Evolutionary conservation across 2,329 filamentous ascomycete genomes (phyloP).

Genomic region (Diaporthe sp.): DNA sequence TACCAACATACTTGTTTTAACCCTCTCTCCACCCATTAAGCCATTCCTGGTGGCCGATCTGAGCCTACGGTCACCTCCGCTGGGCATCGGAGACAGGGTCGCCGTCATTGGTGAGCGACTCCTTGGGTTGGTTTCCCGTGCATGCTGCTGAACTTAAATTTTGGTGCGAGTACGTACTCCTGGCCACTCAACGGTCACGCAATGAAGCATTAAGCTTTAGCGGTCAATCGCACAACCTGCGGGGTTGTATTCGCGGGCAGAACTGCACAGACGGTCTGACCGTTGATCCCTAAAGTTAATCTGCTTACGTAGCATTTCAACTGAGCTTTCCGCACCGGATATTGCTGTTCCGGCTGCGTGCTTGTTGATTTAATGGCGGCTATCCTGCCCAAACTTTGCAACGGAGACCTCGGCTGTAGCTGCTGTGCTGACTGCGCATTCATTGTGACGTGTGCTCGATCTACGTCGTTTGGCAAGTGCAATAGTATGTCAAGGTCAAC

Average conservation of each 20-base stretch:
- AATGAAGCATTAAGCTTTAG: background rate
- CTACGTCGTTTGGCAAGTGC: too few species aligned
- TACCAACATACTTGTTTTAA: constrained; percentile 27
- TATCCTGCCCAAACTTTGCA: too few species aligned
- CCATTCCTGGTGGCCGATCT: background rate
- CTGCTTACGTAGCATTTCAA: background rate
- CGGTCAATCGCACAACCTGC: background rate
- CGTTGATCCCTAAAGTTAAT: background rate
- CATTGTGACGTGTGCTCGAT: too few species aligned
- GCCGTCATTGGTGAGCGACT: background rate
- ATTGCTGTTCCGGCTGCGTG: background rate
- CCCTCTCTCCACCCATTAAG: background rate
- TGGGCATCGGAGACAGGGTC: constrained; percentile 1
- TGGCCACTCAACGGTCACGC: background rate
- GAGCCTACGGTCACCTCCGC: background rate
- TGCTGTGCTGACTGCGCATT: background rate
- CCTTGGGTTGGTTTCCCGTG: background rate
- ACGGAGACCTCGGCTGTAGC: background rate
- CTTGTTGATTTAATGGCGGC: background rate
- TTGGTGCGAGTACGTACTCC: background rate
- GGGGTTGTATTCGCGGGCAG: background rate
- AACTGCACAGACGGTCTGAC: background rate
- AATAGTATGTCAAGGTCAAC: too few species aligned
- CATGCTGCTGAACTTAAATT: constrained; percentile 1
- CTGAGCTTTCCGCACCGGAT: too few species aligned